Base-by-base conservation (phyloP, 2,329 filamentous ascomycete genomes). In the Lachnellula hyalina region DNA sequence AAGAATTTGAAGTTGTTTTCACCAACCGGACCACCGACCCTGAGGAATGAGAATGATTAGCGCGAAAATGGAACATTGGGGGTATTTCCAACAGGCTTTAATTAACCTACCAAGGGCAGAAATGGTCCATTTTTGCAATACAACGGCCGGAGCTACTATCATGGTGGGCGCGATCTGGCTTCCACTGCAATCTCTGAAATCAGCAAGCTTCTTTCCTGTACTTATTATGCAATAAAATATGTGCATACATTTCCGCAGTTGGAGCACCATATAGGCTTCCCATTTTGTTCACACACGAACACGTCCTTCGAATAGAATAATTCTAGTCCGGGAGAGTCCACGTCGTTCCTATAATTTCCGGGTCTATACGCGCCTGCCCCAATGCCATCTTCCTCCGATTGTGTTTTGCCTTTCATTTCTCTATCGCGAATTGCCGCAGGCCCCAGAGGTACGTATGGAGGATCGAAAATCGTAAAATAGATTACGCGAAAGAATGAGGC, bases 1-100 rank as follows among this genome's bases (percentile, higher is more conserved):
- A 99, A 97, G 72, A 90, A 96, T 65, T 96, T 96, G 75, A 93
- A 92, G 2, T 86, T 84, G 1, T 84, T 91, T 69, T 96, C 92
- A 0, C 85, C 87, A 9, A 99, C 85, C 61, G 96, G 89, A 21
- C 93, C 94, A 4, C 93, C 93, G n/a, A 96, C 92, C 88, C 87
- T 80, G 49, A 14, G 5, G 12, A 21, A 40, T 21, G 32, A 25
- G 19, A 47, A 17, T 40, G 40, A 34, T 58, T 47, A 56, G 55
- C 28, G 36, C 23, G 4, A 35, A 12, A 53, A 17, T 36, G 4
- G 28, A 32, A 15, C 9, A 40, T 47, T 25, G 40, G 46, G 19
- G 28, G 8, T 12, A 11, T 32, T 32, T 2, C 28, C 28, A 32
- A 32, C 28, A 12, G 35, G 40, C 5, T 19, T 17, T 6, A 1